Base-by-base conservation (phyloP, 2,329 filamentous ascomycete species). In the Endothia cerciana region DNA sequence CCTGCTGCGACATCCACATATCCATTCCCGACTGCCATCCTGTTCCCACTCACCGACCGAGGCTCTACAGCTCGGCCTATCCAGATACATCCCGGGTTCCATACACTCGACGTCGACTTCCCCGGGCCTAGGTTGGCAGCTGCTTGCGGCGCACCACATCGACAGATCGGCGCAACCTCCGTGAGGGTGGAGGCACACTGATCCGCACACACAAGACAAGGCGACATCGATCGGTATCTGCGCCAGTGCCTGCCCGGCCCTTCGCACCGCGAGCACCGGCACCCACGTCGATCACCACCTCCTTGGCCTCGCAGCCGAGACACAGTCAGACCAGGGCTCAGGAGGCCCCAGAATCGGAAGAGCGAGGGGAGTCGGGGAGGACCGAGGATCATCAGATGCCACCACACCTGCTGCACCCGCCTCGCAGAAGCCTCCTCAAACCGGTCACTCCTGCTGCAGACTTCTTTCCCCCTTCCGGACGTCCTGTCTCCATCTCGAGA, bases 301-400 rank as follows among this genome's bases (percentile, higher is more conserved):
- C 38, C 57, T 25, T 30, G 57, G 22, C 38, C 57, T 28, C 57
- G 33, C 38, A 30, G 36, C 40, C 57, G 22, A 28, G 55, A 41
- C 33, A 59, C 57, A 59, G 57, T 45, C 57, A 59, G 57, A 59
- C 40, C 19, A 22, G 25, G 22, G 57, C 55, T 25, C 55, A 33
- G 17, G 30, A 28, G 53, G 33, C 53, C 30, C 30, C n/a, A 40
- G 11, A 25, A 40, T 1, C n/a, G n/a, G 5, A 15, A n/a, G 10
- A 30, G 8, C 17, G 38, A 60, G 25, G 49, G 56, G 56, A 45
- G 38, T 19, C 41, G 28, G 6, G 55, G 47, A 55, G 60, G 60
- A 62, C 55, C 38, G 49, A 62, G 60, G 60, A 62, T 62, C 43
- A 40, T 38, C 59, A 61, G 47, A 55, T 55, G 60, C 60, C 47